phyloP scores from a whole-genome alignment of 2,329 filamentous ascomycete genomes.

The Grosmannia penicillata region DNA sequence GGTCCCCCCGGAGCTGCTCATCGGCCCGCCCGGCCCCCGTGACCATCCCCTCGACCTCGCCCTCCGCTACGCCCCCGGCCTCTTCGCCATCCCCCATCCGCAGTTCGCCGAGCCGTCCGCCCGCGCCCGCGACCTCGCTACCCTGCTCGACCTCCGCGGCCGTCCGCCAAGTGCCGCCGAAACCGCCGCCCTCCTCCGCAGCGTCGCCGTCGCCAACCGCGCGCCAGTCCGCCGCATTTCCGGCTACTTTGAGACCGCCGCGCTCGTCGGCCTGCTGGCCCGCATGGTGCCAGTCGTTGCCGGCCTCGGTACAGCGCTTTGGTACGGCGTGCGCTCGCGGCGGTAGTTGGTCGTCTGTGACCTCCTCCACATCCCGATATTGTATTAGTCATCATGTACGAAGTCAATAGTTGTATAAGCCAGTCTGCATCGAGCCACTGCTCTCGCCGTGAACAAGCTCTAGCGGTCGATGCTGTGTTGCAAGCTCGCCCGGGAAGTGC shows the following conservation, averaged over 20 bases:
- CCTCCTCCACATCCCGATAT: not conserved
- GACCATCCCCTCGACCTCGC: not conserved
- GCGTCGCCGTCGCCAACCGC: not conserved
- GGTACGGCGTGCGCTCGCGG: not conserved
- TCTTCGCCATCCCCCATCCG: not conserved
- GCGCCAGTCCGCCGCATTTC: not conserved
- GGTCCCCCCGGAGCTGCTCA: conserved; percentile 37
- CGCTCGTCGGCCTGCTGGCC: conserved; percentile 2
- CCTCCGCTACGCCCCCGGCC: not conserved
- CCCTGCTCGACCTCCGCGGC: not conserved
- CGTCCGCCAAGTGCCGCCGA: not conserved
- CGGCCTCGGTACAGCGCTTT: not conserved
- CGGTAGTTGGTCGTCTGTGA: too few relatives aligned
- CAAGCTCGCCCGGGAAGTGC: too few relatives aligned
- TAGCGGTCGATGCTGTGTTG: too few relatives aligned
- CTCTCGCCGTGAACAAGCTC: too few relatives aligned
- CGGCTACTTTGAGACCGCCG: conserved; percentile 4
- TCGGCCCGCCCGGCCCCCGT: conserved; percentile 22
- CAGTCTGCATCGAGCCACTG: too few relatives aligned
- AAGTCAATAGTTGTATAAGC: too few relatives aligned
- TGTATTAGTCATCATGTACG: too few relatives aligned
- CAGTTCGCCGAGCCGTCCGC: not conserved
- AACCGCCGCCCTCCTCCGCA: not conserved
- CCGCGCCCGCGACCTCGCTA: not conserved
- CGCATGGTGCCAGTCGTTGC: not conserved